Evolutionary conservation across 139 green algal species (phyloP), one percentile per base, ranked within the genome.

Genomic region (Chara braunii): DNA sequence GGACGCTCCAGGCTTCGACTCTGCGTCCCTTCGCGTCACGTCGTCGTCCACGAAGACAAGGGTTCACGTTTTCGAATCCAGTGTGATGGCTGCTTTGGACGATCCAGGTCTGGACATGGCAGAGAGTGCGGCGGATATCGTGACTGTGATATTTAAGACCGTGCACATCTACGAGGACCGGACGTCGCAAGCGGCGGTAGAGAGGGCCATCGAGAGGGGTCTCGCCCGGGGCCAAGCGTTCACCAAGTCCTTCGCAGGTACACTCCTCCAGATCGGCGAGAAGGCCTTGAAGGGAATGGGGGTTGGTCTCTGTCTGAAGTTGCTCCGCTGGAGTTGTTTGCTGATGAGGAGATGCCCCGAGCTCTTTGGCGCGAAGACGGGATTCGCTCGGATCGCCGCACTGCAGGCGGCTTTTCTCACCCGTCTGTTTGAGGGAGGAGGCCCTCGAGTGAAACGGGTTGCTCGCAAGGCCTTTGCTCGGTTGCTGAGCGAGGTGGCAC

Each of bases 171-270:
- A 75, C 36, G 33, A 14, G 32, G 65, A 75, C 37, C 24, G 59
- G 11, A 52, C 24, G 24, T 75, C 65, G 7, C 36, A 43, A 24
- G 29, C 65, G 35, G 26, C 59, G 36, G 65, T 75, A 7, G 65
- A 75, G 58, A 36, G 56, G 23, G 43, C 24, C 12, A 1, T 75
- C 36, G 12, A 23, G 3, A 54, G 56, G 14, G 55, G 40, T 1
- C 23, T 68, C 44, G 44, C 43, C 8, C 31, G 59, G 14, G 65
- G 69, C 24, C 24, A 18, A 12, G 44, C 57, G 24, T 75, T 75
- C 45, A 58, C 60, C 40, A 75, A 75, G 65, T 23, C 58, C 11
- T 75, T 75, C 34, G 54, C 33, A 8, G 37, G 50, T 64, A 12
- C 8, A 28, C 59, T 75, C 3, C 30, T 75, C 7, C 65, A 73